A percentile compares a stretch with the other conserved stretches of the same genome.
Conservation (phyloP, 257 asterid genomes). For the Plantago major region DNA sequence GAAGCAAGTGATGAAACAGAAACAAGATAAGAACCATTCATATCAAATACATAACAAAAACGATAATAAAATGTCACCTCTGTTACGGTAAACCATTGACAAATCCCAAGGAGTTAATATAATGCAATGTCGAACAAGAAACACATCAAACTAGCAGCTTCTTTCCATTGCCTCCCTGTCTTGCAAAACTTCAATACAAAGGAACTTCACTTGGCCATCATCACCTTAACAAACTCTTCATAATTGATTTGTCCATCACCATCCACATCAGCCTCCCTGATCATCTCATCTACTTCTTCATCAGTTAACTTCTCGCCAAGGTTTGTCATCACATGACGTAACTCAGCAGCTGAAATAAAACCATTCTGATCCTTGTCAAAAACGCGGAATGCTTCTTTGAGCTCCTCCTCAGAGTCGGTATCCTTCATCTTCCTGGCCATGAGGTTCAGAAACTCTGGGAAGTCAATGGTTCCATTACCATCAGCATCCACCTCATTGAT, state of each 20-base stretch:
- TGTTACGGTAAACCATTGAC: constrained; percentile 30
- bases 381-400: constrained; percentile 59
- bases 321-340: constrained; percentile 62
- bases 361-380: constrained; percentile 65
- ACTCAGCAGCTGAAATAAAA: constrained; percentile 63
- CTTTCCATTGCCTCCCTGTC: constrained; percentile 9
- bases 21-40: neutral
- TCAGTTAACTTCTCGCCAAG: constrained; percentile 65
- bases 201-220: constrained; percentile 54
- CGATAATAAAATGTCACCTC: constrained; percentile 29
- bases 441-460: constrained; percentile 57
- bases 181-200: neutral
- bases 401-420: constrained; percentile 64
- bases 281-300: constrained; percentile 64
- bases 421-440: constrained; percentile 69
- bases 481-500: constrained; percentile 64
- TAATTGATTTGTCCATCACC: constrained; percentile 61
- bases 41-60: constrained; percentile 10
- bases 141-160: constrained; percentile 16
- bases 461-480: constrained; percentile 60
- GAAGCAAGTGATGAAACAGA: neutral
- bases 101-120: constrained; percentile 22
- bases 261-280: constrained; percentile 58
- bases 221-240: constrained; percentile 60
- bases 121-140: constrained; percentile 22